These are phyloP conservation scores for Dothistroma septosporum DNA, from an alignment of 2,329 filamentous ascomycete species.

Conservation along the genomic window DNA sequence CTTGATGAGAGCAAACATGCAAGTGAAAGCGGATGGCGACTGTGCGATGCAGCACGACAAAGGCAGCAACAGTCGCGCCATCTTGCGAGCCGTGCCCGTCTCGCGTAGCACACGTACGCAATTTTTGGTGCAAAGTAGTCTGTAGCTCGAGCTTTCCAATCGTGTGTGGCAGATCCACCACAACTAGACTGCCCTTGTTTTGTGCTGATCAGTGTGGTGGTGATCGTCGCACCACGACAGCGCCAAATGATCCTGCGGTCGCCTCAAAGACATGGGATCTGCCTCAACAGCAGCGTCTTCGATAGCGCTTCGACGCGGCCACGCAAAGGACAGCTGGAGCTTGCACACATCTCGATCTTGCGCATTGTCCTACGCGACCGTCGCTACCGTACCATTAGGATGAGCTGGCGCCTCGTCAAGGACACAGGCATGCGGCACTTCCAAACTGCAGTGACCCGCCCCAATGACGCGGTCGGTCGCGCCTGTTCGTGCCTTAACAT, in stretches of 20 bases:
- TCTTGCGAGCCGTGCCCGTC: conserved; percentile 13
- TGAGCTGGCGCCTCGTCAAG: not conserved
- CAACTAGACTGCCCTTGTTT: conserved; percentile 2
- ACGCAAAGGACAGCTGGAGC: not conserved
- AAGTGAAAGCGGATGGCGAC: not conserved
- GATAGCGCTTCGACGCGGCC: not conserved
- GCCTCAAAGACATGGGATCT: not conserved
- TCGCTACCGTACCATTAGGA: conserved; percentile 1
- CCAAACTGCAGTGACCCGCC: not conserved
- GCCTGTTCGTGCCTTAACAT: not conserved
- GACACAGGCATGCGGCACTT: not conserved
- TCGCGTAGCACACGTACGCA: conserved; percentile 16
- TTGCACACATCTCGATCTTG: not conserved
- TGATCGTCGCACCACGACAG: conserved; percentile 3
- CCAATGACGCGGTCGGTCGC: not conserved
- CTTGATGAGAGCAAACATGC: conserved; percentile 6
- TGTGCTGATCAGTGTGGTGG: conserved; percentile 2
- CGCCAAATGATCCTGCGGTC: not conserved
- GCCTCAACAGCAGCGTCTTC: not conserved
- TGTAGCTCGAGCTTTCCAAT: conserved; percentile 10
- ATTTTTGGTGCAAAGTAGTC: conserved; percentile 11
- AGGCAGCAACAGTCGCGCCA: conserved; percentile 10
- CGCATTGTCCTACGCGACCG: not conserved
- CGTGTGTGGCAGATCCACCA: conserved; percentile 5
- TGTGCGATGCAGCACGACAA: conserved; percentile 8